Percentiles rank a stretch among this genome's conserved stretches.
phyloP scores from a whole-genome alignment of 73 alveolate species.

The Paramecium octaurelia region DNA sequence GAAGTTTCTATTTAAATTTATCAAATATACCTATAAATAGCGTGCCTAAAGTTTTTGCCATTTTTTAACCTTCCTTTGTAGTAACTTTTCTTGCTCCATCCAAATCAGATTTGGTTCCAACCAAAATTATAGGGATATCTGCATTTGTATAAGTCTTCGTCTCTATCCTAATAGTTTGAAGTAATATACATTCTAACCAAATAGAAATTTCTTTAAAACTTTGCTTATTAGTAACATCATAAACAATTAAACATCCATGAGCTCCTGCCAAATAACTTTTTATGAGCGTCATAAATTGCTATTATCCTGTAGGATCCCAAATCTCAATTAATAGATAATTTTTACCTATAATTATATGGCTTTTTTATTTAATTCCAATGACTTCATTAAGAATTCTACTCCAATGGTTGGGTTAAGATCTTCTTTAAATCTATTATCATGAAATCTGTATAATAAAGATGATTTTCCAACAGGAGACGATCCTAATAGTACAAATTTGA shows the following conservation, averaged over 20 bases:
- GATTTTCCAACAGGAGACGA: slow-evolving; percentile 68
- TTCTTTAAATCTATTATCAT: slow-evolving; percentile 62
- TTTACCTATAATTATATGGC: slow-evolving; percentile 31
- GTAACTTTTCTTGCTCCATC: background rate
- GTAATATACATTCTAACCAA: background rate
- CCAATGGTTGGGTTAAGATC: slow-evolving; percentile 68
- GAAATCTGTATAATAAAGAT: slow-evolving; percentile 55
- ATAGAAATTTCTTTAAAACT: background rate
- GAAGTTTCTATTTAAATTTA: background rate
- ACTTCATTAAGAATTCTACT: slow-evolving; percentile 59
- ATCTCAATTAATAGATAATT: background rate
- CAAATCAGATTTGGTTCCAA: background rate
- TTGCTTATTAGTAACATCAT: background rate
- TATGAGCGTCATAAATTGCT: background rate
- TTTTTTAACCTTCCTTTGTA: background rate
- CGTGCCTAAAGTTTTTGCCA: background rate
- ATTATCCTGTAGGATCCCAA: background rate
- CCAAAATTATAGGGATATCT: background rate
- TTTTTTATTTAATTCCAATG: slow-evolving; percentile 51
- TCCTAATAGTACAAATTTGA: slow-evolving; percentile 13
- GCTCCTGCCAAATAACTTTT: background rate
- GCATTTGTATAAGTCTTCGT: background rate
- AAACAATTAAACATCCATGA: background rate
- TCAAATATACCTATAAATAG: background rate
- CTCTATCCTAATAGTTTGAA: background rate